Conservation (phyloP, 495 filamentous ascomycete species). For the Talaromyces thailandensis region DNA sequence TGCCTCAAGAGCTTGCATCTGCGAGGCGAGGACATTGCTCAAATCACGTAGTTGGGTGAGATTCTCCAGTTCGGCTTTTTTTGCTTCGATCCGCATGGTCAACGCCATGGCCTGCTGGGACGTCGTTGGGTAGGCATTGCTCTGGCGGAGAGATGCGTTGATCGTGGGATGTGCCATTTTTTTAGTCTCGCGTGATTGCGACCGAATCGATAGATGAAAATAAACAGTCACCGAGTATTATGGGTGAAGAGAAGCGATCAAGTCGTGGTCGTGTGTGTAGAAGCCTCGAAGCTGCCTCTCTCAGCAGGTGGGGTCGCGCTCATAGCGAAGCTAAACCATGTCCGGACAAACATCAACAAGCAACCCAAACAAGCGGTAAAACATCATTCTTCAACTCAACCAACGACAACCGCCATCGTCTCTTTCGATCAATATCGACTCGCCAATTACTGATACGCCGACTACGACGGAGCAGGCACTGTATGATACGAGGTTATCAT, state of each 20-base stretch:
- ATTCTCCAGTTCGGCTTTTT: slow-evolving; percentile 87
- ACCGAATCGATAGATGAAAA: background rate
- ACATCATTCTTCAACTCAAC: background rate
- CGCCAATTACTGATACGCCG: background rate
- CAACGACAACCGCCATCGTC: background rate
- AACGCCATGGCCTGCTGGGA: slow-evolving; percentile 71
- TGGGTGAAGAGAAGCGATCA: background rate
- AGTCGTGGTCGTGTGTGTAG: background rate
- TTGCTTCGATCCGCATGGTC: slow-evolving; percentile 81
- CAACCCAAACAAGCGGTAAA: background rate
- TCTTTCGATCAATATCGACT: background rate
- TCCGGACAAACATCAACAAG: slow-evolving; percentile 34
- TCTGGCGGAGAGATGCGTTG: slow-evolving; percentile 27
- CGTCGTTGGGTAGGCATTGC: slow-evolving; percentile 24
- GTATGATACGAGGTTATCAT: background rate
- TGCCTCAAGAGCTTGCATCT: slow-evolving; percentile 86
- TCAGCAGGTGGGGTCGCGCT: slow-evolving; percentile 1
- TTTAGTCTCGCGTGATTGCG: background rate
- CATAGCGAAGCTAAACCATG: slow-evolving; percentile 21
- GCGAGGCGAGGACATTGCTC: slow-evolving; percentile 73
- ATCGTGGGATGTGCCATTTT: slow-evolving; percentile 23
- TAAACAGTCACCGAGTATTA: background rate
- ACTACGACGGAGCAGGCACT: background rate
- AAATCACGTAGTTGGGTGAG: slow-evolving; percentile 80
- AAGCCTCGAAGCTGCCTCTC: background rate